Evolutionary conservation across 2,329 filamentous ascomycete genomes (phyloP), one percentile per base, ranked within the genome.

Genomic region (Colletotrichum spinosum): DNA sequence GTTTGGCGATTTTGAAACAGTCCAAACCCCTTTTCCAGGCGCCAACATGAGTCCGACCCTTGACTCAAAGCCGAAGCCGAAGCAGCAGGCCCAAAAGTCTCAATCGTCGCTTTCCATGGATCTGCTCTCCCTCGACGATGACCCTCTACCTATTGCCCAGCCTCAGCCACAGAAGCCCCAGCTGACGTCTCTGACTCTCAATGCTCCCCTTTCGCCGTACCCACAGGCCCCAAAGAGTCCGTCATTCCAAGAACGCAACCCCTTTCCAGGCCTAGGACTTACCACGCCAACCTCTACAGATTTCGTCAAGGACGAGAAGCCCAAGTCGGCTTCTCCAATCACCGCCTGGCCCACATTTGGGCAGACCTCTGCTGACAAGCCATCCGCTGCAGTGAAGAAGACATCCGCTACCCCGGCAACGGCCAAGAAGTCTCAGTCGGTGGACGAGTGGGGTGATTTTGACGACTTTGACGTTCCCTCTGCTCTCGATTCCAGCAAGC

Each of bases 1-100:
- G 38, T 88, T 89, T 77, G 88, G 87, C 12, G 86, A 88, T 52
- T 89, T 89, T 70, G 86, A 88, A 72, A 82, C 80, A 17, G 83
- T 81, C 2, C 63, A 68, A 52, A 65, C 68, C 38, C 70, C 60
- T 25, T 67, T 54, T 37, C 45, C 44, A 25, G 66, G 64, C 41
- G 35, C 25, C 33, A 34, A 44, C 42, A 52, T 44, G 52, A 66
- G 63, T 25, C 48, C 63, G 12, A 42, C 58, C 6, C 17, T 53
- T 13, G 68, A 67, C 13, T 38, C 69, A 38, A 64, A 66, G 8
- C 61, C 65, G 68, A 74, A 38, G 67, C 67, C 50, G 58, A 72
- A 25, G 69, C 73, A 44, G 49, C 58, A 37, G 52, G 67, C 9
- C 57, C 60, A 58, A 25, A 48, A 39, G 12, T 25, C 66, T 2